Evolutionary conservation across 306 rosid species (phyloP), one percentile per base, ranked within the genome.

Genomic region (Fragaria vesca): DNA sequence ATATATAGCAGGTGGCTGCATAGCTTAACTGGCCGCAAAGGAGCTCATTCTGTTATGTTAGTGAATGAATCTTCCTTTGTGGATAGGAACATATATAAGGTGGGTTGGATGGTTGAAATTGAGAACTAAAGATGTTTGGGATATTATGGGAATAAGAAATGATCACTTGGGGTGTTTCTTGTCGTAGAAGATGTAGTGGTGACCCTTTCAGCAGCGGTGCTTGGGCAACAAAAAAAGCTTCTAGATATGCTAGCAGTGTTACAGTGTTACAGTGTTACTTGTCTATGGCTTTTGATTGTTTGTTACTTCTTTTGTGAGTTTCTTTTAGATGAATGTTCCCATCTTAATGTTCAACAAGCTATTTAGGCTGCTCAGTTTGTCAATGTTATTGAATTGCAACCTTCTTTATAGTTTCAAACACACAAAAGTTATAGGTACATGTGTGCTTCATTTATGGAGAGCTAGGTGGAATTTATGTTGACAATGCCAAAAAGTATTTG

Each of bases 361-460:
- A 4, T 15, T 58, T 58, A 24, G 10, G 3, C 18, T 57, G 51
- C 2, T 73, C 7, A 57, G 6, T 4, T 15, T n/a, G n/a, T 8
- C 16, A 57, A 20, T n/a, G 2, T 72, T 38, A 42, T 52, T 6
- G 1, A 50, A 34, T 72, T 20, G n/a, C 34, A 3, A 52, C 48
- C 3, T 32, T 32, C 46, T 24, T 24, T 42, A 40, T 34, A 6
- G 66, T 36, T 52, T 20, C 65, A 16, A 28, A 66, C 47, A 20
- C 26, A 16, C 42, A 4, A 1, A 38, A 38, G 42, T 38, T 38
- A 38, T 38, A 38, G 36, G 3, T 38, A 5, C 12, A 43, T 43
- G 68, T 30, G 68, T 63, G 70, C 26, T 17, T 66, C 47, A 34
- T 66, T 36, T 65, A 16, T 65, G 70, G 70, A 66, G 47, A 66